Evolutionary conservation across 176 grass and related monocot genomes (phyloP), one percentile per base, ranked within the genome.

Genomic region (Carex parvula): DNA sequence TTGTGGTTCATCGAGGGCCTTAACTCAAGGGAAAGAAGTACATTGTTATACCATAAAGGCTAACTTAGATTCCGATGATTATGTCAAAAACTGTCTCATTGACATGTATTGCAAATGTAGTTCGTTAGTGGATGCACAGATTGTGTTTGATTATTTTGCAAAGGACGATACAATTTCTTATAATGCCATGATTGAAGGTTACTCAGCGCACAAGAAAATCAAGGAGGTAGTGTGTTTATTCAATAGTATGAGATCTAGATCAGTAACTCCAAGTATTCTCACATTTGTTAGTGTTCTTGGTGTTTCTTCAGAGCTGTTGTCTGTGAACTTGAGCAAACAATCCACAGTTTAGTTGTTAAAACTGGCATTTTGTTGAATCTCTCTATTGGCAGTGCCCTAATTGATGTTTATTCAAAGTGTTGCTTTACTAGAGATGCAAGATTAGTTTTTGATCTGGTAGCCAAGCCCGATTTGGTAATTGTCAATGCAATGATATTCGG

Each of bases 151-250:
- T 86, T 75, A 50, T 64, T 87, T 90, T 58, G 74, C 55, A 24
- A 85, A 87, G 81, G 79, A 87, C 75, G 82, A 89, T 86, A 70
- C 76, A 3, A 81, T 94, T 61, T 92, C 94, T 84, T 91, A 90
- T 69, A 97, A 97, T 81, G 74, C 90, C 1, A 94, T 97, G 94
- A 89, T 97, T 56, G 94, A 97, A 92, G 91, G 94, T 74, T 94
- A 94, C 21, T 82, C 88, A 37, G 91, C 69, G 13, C 84, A 89
- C n/a, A 87, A 89, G 55, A 55, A 90, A 16, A 83, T 94, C 69
- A 77, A 71, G 61, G 86, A 85, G 75, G 89, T 87, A 16, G 12
- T 94, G 16, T 18, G 33, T 79, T 44, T 94, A 62, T 97, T 94
- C 65, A 52, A 64, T 75, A 87, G 74, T 79, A 97, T 97, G 94